A percentile compares a stretch with the other conserved stretches of the same genome.
These are phyloP conservation scores for Epithemia pelagica DNA, from an alignment of 108 stramenopile genomes.

Conservation along the genomic window DNA sequence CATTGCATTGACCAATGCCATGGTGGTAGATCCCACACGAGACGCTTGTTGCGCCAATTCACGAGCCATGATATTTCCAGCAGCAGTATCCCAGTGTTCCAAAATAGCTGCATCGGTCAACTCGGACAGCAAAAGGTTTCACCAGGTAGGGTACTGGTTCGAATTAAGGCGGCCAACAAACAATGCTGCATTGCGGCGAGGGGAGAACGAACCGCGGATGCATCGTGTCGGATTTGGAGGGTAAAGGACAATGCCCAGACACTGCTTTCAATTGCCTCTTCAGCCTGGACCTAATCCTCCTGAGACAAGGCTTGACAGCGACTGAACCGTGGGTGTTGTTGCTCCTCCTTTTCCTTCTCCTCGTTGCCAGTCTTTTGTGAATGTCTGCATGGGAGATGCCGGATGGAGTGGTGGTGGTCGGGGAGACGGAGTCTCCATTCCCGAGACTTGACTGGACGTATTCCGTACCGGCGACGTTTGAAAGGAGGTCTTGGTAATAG, in stretches of 20 bases:
- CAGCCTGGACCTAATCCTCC: constrained; percentile 61
- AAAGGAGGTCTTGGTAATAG: too few relatives aligned
- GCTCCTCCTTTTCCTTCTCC: not conserved
- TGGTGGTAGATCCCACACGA: constrained; percentile 43
- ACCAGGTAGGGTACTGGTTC: constrained; percentile 52
- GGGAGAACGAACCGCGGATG: constrained; percentile 45
- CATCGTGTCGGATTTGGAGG: constrained; percentile 51
- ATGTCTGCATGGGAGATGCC: too few relatives aligned
- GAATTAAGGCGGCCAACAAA: constrained; percentile 68
- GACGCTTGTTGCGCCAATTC: constrained; percentile 31
- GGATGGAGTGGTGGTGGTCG: too few relatives aligned
- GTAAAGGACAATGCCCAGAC: constrained; percentile 47
- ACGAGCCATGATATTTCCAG: constrained; percentile 25
- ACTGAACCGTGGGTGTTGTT: not conserved
- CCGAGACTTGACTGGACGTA: not conserved
- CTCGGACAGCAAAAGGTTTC: constrained; percentile 62
- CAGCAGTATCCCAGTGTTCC: constrained; percentile 34
- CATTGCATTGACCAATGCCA: constrained; percentile 61
- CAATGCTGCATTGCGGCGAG: constrained; percentile 65
- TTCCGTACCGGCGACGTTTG: constrained; percentile 3
- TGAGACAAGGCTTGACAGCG: constrained; percentile 37
- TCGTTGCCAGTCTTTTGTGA: too few relatives aligned
- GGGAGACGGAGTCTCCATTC: too few relatives aligned
- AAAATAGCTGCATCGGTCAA: constrained; percentile 47
- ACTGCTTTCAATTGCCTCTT: constrained; percentile 52